Conservation (phyloP, 352 stramenopile genomes). For the Globisporangium lucens region DNA sequence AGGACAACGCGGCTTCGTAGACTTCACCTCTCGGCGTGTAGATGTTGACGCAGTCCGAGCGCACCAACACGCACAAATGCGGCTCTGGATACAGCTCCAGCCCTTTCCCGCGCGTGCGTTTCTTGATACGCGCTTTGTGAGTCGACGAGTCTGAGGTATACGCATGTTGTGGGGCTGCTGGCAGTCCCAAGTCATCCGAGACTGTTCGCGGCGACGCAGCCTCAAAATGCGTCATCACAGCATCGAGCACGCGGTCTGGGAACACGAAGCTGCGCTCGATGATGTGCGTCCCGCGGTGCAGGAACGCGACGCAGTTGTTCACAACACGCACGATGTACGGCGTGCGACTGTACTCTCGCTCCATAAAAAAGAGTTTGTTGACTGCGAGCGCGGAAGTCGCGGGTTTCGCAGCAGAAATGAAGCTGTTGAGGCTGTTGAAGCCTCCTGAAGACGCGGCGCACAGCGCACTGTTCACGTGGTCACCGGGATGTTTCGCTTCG, state of each 20-base stretch:
- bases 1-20: conserved; percentile 71
- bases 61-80: conserved; percentile 66
- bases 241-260: conserved; percentile 50
- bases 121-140: background rate
- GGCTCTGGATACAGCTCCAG: conserved; percentile 11
- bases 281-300: conserved; percentile 48
- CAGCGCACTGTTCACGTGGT: background rate
- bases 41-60: conserved; percentile 63
- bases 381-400: background rate
- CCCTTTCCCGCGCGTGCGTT: conserved; percentile 10
- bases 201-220: background rate
- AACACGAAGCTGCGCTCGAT: conserved; percentile 67
- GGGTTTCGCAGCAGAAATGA: background rate
- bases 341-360: conserved; percentile 24
- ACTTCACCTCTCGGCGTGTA: conserved; percentile 61
- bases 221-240: conserved; percentile 47
- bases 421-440: background rate
- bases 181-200: background rate
- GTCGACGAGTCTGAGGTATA: background rate
- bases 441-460: background rate
- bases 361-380: conserved; percentile 31
- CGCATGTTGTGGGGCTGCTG: background rate
- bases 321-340: conserved; percentile 40
- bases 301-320: conserved; percentile 49
- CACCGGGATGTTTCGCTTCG: too few relatives aligned